Conservation (phyloP, 768 basidiomycete species). For the Calvatia gigantea region DNA sequence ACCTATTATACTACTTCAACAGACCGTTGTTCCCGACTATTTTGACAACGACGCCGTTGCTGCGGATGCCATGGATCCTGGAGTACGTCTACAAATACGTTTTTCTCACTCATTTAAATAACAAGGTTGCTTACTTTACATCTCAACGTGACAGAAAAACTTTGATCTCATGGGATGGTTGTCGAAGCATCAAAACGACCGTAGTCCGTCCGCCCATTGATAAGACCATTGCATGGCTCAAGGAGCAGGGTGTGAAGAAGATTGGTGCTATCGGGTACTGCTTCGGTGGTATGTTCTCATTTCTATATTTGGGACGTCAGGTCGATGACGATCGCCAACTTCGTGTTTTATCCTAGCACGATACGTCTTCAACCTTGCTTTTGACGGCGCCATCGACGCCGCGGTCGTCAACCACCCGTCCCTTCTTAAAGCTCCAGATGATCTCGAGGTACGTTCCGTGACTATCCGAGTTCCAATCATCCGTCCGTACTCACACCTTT, state of each 20-base stretch:
- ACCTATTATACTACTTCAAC: too few relatives aligned
- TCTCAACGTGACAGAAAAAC: conserved; percentile 15
- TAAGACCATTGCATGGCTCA: conserved; percentile 54
- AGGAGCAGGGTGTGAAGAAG: conserved; percentile 51
- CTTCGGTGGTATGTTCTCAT: conserved; percentile 47
- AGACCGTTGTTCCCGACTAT: conserved; percentile 12
- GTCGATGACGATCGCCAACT: neutral
- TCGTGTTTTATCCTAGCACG: conserved; percentile 32
- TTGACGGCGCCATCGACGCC: conserved; percentile 47
- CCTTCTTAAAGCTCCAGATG: conserved; percentile 51
- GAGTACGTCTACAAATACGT: neutral
- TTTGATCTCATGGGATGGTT: conserved; percentile 45
- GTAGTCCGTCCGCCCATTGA: conserved; percentile 47
- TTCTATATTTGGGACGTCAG: neutral
- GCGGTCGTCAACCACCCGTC: conserved; percentile 60
- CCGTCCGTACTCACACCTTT: neutral
- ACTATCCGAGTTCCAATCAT: too few relatives aligned
- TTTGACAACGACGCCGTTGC: conserved; percentile 11
- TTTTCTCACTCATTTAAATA: neutral
- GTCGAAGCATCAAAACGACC: conserved; percentile 30
- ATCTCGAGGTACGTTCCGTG: conserved; percentile 50
- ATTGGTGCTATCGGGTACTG: conserved; percentile 70
- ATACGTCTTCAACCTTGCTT: conserved; percentile 60
- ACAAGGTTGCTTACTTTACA: too few relatives aligned
- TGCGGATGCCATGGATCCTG: conserved; percentile 5